These are phyloP conservation scores for Aethionema arabicum DNA, from an alignment of 345 rosid genomes.

Conservation along the genomic window DNA sequence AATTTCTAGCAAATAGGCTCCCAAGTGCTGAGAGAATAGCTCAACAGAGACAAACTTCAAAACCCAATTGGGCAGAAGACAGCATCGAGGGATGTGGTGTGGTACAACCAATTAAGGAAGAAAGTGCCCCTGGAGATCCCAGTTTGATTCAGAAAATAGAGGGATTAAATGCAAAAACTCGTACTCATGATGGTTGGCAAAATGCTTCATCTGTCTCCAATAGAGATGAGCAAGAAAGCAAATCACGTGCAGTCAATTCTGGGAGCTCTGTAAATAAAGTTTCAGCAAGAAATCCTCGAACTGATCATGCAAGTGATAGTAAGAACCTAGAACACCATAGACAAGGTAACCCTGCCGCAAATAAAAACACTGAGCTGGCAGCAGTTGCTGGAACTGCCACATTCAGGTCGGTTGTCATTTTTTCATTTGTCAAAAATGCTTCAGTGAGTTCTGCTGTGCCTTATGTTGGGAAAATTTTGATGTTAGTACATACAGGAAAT, in stretches of 20 bases:
- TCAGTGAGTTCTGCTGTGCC: constrained; percentile 32
- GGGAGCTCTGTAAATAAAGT: constrained; percentile 43
- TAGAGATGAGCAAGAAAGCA: constrained; percentile 49
- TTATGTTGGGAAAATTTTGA: constrained; percentile 39
- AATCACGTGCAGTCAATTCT: constrained; percentile 37
- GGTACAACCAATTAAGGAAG: constrained; percentile 37
- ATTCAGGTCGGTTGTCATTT: constrained; percentile 57
- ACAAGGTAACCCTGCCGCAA: constrained; percentile 44
- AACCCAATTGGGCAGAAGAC: constrained; percentile 50
- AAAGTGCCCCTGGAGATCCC: constrained; percentile 50
- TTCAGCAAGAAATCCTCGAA: constrained; percentile 40
- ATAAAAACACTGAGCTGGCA: constrained; percentile 40
- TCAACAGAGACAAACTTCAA: constrained; percentile 41
- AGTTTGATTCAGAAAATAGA: constrained; percentile 83
- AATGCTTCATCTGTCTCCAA: constrained; percentile 41
- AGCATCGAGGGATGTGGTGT: constrained; percentile 40
- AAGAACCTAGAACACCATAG: constrained; percentile 37
- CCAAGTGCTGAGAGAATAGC: constrained; percentile 45
- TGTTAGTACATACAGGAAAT: constrained; percentile 55
- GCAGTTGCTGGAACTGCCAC: constrained; percentile 23
- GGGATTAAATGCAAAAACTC: constrained; percentile 76
- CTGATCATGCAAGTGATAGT: constrained; percentile 35
- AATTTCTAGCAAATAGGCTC: constrained; percentile 28
- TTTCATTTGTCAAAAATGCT: constrained; percentile 18
- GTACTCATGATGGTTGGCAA: constrained; percentile 53